phyloP scores from a whole-genome alignment of 2,329 filamentous ascomycete genomes.

The Nemania diffusa region DNA sequence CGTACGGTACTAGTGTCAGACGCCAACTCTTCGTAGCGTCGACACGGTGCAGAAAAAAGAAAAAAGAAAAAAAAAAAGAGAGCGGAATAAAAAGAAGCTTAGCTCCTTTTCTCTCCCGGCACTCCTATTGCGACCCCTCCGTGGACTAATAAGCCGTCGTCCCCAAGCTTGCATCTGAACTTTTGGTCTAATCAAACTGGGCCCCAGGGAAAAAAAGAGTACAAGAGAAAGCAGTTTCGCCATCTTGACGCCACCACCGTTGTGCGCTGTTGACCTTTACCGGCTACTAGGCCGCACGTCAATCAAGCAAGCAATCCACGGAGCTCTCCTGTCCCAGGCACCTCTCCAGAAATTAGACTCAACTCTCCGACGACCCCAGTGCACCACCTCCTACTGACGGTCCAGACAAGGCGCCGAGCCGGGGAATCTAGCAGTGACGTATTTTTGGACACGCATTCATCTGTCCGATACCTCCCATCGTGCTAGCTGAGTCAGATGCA shows the following conservation, averaged over 20 bases:
- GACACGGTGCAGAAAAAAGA: slow-evolving; percentile 34
- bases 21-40: slow-evolving; percentile 30
- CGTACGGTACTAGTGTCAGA: slow-evolving; percentile 24
- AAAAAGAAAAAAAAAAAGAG: slow-evolving; percentile 22
- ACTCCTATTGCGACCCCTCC: slow-evolving; percentile 36
- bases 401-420: slow-evolving; percentile 18
- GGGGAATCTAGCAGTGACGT: slow-evolving; percentile 25
- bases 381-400: slow-evolving; percentile 12
- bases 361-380: slow-evolving; percentile 24
- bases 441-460: slow-evolving; percentile 32
- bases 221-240: slow-evolving; percentile 41
- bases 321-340: slow-evolving; percentile 30
- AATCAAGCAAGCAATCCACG: slow-evolving; percentile 32
- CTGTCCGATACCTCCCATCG: slow-evolving; percentile 30
- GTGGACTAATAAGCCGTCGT: slow-evolving; percentile 34
- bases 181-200: slow-evolving; percentile 41
- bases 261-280: slow-evolving; percentile 36
- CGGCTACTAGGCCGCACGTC: slow-evolving; percentile 38
- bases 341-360: slow-evolving; percentile 37
- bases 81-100: slow-evolving; percentile 28
- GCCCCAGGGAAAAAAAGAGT: slow-evolving; percentile 30
- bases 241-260: slow-evolving; percentile 43
- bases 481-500: slow-evolving; percentile 48
- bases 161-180: slow-evolving; percentile 30
- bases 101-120: slow-evolving; percentile 31